Conservation (phyloP, 2,329 filamentous ascomycete genomes). For the Aspergillus brasiliensis region DNA sequence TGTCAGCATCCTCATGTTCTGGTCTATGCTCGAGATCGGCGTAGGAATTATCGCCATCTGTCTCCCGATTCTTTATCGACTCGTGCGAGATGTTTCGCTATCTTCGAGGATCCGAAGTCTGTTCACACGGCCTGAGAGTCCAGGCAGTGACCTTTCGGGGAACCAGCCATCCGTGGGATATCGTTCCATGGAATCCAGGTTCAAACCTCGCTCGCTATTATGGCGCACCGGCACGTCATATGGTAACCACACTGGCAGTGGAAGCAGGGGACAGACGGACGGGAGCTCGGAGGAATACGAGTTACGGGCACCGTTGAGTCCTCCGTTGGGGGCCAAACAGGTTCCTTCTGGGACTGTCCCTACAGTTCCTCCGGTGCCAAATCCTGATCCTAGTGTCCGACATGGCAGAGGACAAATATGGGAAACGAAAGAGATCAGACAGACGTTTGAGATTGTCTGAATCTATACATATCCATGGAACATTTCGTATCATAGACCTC, state of each 20-base stretch:
- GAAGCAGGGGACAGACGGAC: too few species aligned
- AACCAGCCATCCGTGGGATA: not conserved
- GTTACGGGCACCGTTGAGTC: too few species aligned
- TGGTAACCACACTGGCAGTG: too few species aligned
- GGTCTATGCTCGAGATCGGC: not conserved
- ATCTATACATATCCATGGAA: too few species aligned
- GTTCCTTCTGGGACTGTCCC: too few species aligned
- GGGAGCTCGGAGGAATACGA: too few species aligned
- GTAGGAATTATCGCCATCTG: not conserved
- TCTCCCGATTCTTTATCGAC: not conserved
- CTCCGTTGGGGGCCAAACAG: too few species aligned
- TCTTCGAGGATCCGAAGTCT: not conserved
- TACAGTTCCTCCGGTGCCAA: not conserved
- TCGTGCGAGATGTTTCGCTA: not conserved
- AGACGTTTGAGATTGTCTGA: not conserved
- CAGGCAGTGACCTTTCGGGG: not conserved
- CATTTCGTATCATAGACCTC: too few species aligned
- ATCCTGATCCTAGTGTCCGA: too few species aligned
- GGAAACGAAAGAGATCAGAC: not conserved
- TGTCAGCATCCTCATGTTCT: conserved; percentile 1
- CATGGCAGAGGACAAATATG: not conserved
- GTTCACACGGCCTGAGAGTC: not conserved
- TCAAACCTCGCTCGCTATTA: too few species aligned
- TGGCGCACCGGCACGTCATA: too few species aligned
- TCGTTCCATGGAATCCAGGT: too few species aligned